Percentiles rank a stretch among this genome's conserved stretches.
Evolutionary conservation across 352 stramenopile species (phyloP).

Genomic region (Phytophthora podocarpi): DNA sequence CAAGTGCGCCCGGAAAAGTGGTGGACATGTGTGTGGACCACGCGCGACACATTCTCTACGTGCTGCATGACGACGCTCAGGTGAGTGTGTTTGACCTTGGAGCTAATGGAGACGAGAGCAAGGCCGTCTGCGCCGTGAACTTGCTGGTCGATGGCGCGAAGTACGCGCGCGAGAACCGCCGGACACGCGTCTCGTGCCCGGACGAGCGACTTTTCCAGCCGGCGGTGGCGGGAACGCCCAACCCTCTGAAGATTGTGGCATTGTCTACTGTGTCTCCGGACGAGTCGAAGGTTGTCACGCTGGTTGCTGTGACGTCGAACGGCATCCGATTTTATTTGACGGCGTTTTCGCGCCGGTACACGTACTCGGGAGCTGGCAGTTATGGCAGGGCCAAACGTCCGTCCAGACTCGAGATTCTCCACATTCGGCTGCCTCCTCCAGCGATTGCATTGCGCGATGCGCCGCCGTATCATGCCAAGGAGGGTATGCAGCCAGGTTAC

Average conservation of each 20-base stretch:
- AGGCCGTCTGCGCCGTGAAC: constrained; percentile 72
- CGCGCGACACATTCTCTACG: constrained; percentile 91
- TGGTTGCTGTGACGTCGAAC: constrained; percentile 93
- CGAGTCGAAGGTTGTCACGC: constrained; percentile 86
- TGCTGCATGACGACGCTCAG: constrained; percentile 84
- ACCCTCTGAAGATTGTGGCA: constrained; percentile 72
- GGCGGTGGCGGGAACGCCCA: constrained; percentile 23
- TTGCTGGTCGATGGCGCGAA: constrained; percentile 73
- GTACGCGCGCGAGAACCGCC: constrained; percentile 84
- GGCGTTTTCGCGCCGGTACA: constrained; percentile 73
- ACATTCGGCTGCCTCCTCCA: constrained; percentile 82
- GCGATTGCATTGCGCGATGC: constrained; percentile 72
- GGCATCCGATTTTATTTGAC: constrained; percentile 96
- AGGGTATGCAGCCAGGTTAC: constrained; percentile 86
- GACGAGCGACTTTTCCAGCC: constrained; percentile 83
- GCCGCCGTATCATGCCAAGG: constrained; percentile 84
- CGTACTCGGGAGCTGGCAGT: constrained; percentile 40
- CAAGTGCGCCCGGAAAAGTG: constrained; percentile 83
- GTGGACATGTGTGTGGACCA: constrained; percentile 90
- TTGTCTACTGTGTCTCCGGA: constrained; percentile 65
- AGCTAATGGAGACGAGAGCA: constrained; percentile 52
- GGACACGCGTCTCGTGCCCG: constrained; percentile 81
- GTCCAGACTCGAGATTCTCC: constrained; percentile 73
- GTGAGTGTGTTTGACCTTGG: constrained; percentile 81
- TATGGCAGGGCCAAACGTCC: constrained; percentile 60